Percentiles rank a stretch among this genome's conserved stretches.
Evolutionary conservation across 352 stramenopile genomes (phyloP).

Genomic region (Phytophthora boehmeriae): DNA sequence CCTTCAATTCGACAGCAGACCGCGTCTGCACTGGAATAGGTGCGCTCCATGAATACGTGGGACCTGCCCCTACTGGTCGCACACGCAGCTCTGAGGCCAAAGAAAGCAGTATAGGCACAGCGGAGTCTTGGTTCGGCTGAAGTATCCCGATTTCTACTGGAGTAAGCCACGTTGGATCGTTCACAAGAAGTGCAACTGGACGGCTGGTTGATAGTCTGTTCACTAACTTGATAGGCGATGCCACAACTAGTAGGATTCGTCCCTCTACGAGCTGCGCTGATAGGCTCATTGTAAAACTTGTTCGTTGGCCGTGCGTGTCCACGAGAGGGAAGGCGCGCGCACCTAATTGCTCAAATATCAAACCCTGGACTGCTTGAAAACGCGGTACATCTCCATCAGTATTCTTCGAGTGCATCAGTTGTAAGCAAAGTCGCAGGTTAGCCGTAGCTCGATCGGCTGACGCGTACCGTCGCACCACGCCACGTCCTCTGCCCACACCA

Average conservation of each 20-base stretch:
- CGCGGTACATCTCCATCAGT: constrained; percentile 9
- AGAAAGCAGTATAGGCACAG: constrained; percentile 72
- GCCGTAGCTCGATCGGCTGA: constrained; percentile 56
- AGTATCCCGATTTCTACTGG: constrained; percentile 78
- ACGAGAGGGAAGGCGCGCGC: constrained; percentile 69
- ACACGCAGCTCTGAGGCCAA: constrained; percentile 73
- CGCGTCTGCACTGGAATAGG: constrained; percentile 80
- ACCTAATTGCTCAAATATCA: constrained; percentile 82
- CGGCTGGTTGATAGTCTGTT: constrained; percentile 63
- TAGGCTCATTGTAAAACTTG: constrained; percentile 66
- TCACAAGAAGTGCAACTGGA: constrained; percentile 77
- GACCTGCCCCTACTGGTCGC: constrained; percentile 45
- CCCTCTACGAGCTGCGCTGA: constrained; percentile 76
- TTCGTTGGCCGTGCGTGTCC: constrained; percentile 51
- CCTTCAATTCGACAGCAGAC: constrained; percentile 59
- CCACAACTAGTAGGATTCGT: constrained; percentile 78
- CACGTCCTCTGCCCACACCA: constrained; percentile 54
- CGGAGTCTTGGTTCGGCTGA: constrained; percentile 59
- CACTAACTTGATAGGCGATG: constrained; percentile 79
- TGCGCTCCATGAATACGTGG: constrained; percentile 68
- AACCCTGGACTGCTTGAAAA: constrained; percentile 78
- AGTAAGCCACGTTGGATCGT: constrained; percentile 76
- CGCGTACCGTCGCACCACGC: constrained; percentile 76
- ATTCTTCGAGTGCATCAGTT: constrained; percentile 52
- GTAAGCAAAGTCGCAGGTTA: constrained; percentile 65